Percentiles rank a stretch among this genome's conserved stretches.
Evolutionary conservation across 208 protist genomes (phyloP).

Genomic region (Polymyxa betae): DNA sequence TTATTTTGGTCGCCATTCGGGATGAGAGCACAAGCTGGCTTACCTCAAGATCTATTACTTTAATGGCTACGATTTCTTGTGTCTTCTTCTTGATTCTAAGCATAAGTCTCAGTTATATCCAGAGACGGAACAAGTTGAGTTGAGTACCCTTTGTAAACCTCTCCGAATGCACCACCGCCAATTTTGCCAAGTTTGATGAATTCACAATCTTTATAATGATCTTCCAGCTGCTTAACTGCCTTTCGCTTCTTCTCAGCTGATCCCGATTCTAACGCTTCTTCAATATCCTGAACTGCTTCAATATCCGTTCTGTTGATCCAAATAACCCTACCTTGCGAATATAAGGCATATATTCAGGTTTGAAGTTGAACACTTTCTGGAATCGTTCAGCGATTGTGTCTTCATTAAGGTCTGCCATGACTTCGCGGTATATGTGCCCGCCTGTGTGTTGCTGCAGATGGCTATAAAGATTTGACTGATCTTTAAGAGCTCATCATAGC

Average conservation of each 20-base stretch:
- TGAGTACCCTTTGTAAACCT: constrained; percentile 44
- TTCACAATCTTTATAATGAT: constrained; percentile 50
- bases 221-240: constrained; percentile 7
- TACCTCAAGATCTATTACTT: constrained; percentile 42
- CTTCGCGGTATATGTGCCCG: too few species aligned
- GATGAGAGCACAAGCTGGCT: not conserved
- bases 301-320: not conserved
- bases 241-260: constrained; percentile 22
- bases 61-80: constrained; percentile 38
- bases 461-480: too few species aligned
- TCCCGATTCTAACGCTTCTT: constrained; percentile 15
- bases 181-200: constrained; percentile 50
- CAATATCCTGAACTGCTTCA: constrained; percentile 14
- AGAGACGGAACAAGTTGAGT: not conserved
- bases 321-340: not conserved
- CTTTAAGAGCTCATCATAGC: too few species aligned
- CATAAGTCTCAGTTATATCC: not conserved
- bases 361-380: constrained; percentile 11
- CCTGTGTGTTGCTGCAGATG: too few species aligned
- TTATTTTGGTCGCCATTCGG: not conserved
- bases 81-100: constrained; percentile 20
- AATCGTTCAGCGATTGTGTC: constrained; percentile 31
- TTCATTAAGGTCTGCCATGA: not conserved
- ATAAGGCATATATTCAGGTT: constrained; percentile 30
- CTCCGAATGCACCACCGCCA: constrained; percentile 40